Base-by-base conservation (phyloP, 306 rosid genomes). In the Acacia acuminata region DNA sequence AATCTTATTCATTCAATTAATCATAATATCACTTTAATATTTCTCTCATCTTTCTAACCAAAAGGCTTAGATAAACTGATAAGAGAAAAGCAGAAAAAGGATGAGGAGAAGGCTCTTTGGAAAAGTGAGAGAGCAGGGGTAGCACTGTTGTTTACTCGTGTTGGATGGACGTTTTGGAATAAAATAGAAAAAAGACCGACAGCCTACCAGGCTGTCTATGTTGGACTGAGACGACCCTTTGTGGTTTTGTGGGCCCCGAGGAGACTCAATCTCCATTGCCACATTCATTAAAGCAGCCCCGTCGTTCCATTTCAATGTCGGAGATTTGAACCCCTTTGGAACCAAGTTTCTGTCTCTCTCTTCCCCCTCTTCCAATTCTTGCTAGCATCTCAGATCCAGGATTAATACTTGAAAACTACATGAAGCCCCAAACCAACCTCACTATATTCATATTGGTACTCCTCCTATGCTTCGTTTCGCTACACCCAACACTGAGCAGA, bases 401-500 rank as follows among this genome's bases (percentile, higher is more conserved):
- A 53, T 53, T 19, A 50, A 16, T 51, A 51, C 58, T 15, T 51
- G 8, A 51, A 79, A 78, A 55, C 53, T 16, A 14, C 76, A 92
- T 88, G 94, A 84, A 82, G 80, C 77, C 75, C 48, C 86, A 53
- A 61, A 84, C 22, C 85, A 73, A 43, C 17, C 32, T 73, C 77
- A 50, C 42, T 66, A 27, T 66, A 40, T 71, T 78, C 12, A 30
- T 86, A 11, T 22, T 86, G 15, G 17, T 82, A 19, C 20, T 10
- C 36, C n/a, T 24, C 32, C 8, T 48, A 11, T 24, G 84, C 67
- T 43, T 86, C 67, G 30, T 88, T 44, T 22, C 86, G 10, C 50
- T 78, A 22, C 79, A 67, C 79, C 64, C 73, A 22, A 50, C 84
- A 47, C 75, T 86, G 60, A 79, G 44, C 30, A 40, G 44, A 60